These are phyloP conservation scores for Limnanthes douglasii DNA, from an alignment of 345 rosid species.

Conservation along the genomic window DNA sequence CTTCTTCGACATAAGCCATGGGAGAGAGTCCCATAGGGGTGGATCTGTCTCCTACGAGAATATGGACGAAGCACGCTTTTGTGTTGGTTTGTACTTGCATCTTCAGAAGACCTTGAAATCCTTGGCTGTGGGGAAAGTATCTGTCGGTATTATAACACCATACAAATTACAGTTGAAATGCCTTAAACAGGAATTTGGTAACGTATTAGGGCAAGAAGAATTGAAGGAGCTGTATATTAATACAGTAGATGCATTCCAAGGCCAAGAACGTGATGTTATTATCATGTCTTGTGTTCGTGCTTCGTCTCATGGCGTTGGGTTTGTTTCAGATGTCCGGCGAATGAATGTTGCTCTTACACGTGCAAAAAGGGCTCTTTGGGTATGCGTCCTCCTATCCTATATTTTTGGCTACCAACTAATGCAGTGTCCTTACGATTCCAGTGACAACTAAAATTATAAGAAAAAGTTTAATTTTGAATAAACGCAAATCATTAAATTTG, in stretches of 20 bases:
- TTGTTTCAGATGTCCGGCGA: slow-evolving; percentile 90
- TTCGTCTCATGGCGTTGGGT: slow-evolving; percentile 88
- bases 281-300: slow-evolving; percentile 99
- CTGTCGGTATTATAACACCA: slow-evolving; percentile 93
- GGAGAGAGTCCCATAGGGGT: slow-evolving; percentile 92
- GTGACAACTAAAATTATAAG: no score
- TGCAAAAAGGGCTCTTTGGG: slow-evolving; percentile 95
- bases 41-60: slow-evolving; percentile 97
- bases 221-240: slow-evolving; percentile 91
- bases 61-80: slow-evolving; percentile 81
- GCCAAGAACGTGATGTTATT: slow-evolving; percentile 97
- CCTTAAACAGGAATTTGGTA: slow-evolving; percentile 76
- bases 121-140: slow-evolving; percentile 43
- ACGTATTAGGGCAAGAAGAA: slow-evolving; percentile 69
- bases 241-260: slow-evolving; percentile 98
- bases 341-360: slow-evolving; percentile 99
- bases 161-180: slow-evolving; percentile 96
- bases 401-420: no score
- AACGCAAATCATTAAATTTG: no score
- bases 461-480: no score
- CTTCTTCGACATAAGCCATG: slow-evolving; percentile 80
- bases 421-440: no score
- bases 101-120: slow-evolving; percentile 71
- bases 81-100: slow-evolving; percentile 82
- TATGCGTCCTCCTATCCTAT: slow-evolving; percentile 17